A percentile compares a stretch with the other conserved stretches of the same genome.
Conservation (phyloP, 1,139 yeast genomes). For the Lodderomyces theae region DNA sequence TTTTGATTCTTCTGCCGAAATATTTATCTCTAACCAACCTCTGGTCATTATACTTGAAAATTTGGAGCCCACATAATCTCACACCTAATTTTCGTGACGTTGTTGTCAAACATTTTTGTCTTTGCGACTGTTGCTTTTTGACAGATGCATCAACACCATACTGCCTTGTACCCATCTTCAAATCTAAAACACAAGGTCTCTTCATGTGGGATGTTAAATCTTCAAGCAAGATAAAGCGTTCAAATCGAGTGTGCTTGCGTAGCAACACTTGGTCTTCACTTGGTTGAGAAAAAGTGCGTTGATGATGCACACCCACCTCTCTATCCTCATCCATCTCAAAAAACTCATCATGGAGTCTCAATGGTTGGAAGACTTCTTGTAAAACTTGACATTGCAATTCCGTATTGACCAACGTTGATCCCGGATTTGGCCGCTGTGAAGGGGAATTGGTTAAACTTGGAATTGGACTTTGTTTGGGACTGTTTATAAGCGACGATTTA, state of each 20-base stretch:
- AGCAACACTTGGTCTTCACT: constrained; percentile 8
- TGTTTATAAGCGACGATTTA: constrained; percentile 5
- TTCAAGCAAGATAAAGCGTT: constrained; percentile 83
- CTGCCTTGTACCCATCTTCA: constrained; percentile 98
- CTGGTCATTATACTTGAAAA: constrained; percentile 52
- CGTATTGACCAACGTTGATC: constrained; percentile 37
- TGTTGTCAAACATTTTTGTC: constrained; percentile 75
- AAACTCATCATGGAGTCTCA: constrained; percentile 17
- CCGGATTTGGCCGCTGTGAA: constrained; percentile 16
- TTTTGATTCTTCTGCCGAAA: constrained; percentile 75
- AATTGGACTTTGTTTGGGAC: constrained; percentile 9
- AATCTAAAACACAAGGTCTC: constrained; percentile 87
- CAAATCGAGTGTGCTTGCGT: constrained; percentile 55
- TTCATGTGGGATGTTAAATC: constrained; percentile 83
- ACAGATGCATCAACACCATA: constrained; percentile 89
- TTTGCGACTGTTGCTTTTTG: constrained; percentile 75
- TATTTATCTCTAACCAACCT: constrained; percentile 77
- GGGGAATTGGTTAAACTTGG: constrained; percentile 15
- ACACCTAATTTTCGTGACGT: constrained; percentile 85
- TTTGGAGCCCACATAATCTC: constrained; percentile 92
- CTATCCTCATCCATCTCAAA: constrained; percentile 37
- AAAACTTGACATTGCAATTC: constrained; percentile 41
- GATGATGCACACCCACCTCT: background rate
- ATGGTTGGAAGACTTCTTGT: constrained; percentile 39
- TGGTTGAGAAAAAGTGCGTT: background rate